Conservation (phyloP, 352 stramenopile species). For the Phytopythium boreale region DNA sequence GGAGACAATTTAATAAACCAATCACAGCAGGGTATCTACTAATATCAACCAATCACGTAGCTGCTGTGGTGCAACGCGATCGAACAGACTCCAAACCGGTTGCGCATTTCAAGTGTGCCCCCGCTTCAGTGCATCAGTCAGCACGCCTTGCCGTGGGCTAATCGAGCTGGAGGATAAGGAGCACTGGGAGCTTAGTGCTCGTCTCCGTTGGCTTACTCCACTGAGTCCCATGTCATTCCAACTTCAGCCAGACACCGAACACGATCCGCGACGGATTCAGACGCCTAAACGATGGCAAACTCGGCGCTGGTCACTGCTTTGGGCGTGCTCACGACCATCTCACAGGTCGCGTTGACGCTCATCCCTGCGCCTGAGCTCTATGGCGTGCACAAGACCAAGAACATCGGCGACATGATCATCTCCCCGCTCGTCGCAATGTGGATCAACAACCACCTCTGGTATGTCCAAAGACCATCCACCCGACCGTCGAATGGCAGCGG, state of each 20-base stretch:
- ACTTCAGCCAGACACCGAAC: neutral
- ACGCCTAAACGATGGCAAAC: constrained; percentile 6
- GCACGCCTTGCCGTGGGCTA: no score
- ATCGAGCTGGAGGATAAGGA: no score
- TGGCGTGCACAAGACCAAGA: constrained; percentile 22
- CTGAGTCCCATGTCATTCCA: neutral
- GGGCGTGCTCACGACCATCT: constrained; percentile 21
- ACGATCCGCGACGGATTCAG: constrained; percentile 12
- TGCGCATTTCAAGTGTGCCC: no score
- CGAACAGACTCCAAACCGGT: no score
- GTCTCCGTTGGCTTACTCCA: neutral
- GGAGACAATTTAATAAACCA: no score
- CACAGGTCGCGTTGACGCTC: constrained; percentile 19
- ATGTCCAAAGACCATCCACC: neutral
- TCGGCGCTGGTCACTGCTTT: constrained; percentile 18
- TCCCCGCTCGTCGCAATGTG: constrained; percentile 26
- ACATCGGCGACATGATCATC: constrained; percentile 17
- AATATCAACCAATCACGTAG: no score
- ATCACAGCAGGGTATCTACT: no score
- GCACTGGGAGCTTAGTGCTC: no score
- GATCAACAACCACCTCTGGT: constrained; percentile 30
- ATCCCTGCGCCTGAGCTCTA: constrained; percentile 16
- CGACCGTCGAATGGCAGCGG: no score
- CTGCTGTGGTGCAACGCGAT: no score
- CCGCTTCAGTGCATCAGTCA: no score